Percentiles rank a stretch among this genome's conserved stretches.
phyloP scores from a whole-genome alignment of 306 rosid genomes.

The Dryas octopetala region DNA sequence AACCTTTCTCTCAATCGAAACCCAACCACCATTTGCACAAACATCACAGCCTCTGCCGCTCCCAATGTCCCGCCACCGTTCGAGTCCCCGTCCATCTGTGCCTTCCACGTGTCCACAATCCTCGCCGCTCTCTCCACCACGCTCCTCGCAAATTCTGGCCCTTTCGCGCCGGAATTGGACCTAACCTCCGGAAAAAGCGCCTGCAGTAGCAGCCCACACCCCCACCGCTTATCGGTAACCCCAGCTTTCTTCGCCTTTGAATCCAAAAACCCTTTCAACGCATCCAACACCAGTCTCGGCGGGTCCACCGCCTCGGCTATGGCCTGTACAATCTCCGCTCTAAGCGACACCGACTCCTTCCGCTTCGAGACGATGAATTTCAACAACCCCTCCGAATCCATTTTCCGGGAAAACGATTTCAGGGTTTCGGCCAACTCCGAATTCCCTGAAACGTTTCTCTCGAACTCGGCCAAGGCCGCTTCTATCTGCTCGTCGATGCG shows the following conservation, averaged over 20 bases:
- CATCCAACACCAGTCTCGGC: constrained; percentile 56
- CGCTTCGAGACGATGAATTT: constrained; percentile 61
- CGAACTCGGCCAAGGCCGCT: constrained; percentile 54
- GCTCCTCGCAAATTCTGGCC: constrained; percentile 40
- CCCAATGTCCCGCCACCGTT: constrained; percentile 37
- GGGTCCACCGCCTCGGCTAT: constrained; percentile 76
- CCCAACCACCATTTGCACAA: constrained; percentile 72
- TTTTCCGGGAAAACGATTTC: constrained; percentile 54
- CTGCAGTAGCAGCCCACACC: constrained; percentile 70
- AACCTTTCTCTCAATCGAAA: constrained; percentile 46
- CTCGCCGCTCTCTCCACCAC: constrained; percentile 49
- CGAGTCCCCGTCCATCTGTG: constrained; percentile 37
- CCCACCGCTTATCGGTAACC: constrained; percentile 82
- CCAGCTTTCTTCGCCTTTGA: constrained; percentile 53
- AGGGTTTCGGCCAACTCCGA: constrained; percentile 45
- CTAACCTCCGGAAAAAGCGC: constrained; percentile 49
- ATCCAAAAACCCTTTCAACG: constrained; percentile 54
- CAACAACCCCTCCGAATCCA: constrained; percentile 58
- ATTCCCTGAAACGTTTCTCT: constrained; percentile 1
- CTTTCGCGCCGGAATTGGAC: background rate
- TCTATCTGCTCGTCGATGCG: constrained; percentile 50
- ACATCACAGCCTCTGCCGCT: constrained; percentile 79
- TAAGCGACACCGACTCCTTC: constrained; percentile 60
- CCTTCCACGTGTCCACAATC: constrained; percentile 64
- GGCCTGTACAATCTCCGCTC: constrained; percentile 56